Conservation (phyloP, 2,329 filamentous ascomycete genomes). For the Diaporthe caulivora region DNA sequence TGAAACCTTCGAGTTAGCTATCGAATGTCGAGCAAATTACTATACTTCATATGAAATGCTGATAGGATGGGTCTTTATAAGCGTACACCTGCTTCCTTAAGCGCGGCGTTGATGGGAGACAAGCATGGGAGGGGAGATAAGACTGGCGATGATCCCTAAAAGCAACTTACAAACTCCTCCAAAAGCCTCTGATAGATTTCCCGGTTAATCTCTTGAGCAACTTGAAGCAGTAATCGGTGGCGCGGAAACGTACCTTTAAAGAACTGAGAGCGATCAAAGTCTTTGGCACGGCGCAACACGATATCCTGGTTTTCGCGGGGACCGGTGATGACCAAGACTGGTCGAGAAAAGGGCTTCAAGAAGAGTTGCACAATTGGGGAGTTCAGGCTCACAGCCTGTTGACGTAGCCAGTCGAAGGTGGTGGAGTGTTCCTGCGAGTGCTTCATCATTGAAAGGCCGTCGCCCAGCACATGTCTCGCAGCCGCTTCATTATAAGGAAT, state of each 20-base stretch:
- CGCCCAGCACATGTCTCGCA: slow-evolving; percentile 35
- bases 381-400: slow-evolving; percentile 16
- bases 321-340: slow-evolving; percentile 38
- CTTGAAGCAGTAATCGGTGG: too few species aligned
- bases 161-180: slow-evolving; percentile 8
- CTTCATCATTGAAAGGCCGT: slow-evolving; percentile 31
- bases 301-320: slow-evolving; percentile 39
- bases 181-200: slow-evolving; percentile 8
- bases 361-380: slow-evolving; percentile 40
- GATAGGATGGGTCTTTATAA: too few species aligned
- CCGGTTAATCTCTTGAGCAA: not conserved
- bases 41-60: not conserved
- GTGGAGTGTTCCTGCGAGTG: slow-evolving; percentile 12
- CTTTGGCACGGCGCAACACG: slow-evolving; percentile 36
- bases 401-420: slow-evolving; percentile 31
- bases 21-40: too few species aligned
- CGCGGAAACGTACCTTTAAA: not conserved
- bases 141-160: too few species aligned
- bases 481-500: slow-evolving; percentile 40
- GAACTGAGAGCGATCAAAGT: slow-evolving; percentile 35
- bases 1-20: not conserved
- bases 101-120: too few species aligned
- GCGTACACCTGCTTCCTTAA: not conserved
- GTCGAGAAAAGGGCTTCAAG: slow-evolving; percentile 33
- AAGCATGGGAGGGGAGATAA: not conserved